Conservation (phyloP, 208 protist genomes). For the Leishmania tarentolae region DNA sequence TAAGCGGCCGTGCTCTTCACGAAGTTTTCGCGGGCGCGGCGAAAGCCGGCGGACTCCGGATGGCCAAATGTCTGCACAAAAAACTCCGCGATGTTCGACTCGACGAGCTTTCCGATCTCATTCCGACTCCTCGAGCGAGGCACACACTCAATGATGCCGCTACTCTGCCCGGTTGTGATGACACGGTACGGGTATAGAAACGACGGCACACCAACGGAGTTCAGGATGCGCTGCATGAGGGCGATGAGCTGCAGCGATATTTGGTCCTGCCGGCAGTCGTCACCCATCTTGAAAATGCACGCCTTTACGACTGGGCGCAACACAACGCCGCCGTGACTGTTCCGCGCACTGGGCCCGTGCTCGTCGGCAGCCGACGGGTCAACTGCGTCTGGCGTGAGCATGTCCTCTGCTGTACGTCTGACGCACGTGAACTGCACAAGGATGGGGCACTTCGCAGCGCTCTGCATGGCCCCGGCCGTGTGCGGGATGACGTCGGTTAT, state of each 20-base stretch:
- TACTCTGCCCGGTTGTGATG: constrained; percentile 82
- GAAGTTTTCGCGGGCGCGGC: constrained; percentile 90
- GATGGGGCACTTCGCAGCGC: constrained; percentile 91
- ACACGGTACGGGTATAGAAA: constrained; percentile 95
- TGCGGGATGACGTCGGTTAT: constrained; percentile 76
- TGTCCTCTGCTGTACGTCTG: constrained; percentile 45
- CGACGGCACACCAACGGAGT: constrained; percentile 73
- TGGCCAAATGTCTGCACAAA: constrained; percentile 93
- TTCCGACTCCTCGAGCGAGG: constrained; percentile 86
- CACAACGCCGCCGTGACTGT: background rate
- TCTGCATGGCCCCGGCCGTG: constrained; percentile 87
- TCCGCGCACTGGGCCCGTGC: constrained; percentile 21
- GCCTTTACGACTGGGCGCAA: constrained; percentile 55
- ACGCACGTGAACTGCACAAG: constrained; percentile 88
- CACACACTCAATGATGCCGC: constrained; percentile 94
- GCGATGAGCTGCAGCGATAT: constrained; percentile 93
- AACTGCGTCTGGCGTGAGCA: constrained; percentile 24
- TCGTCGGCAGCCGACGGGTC: constrained; percentile 18
- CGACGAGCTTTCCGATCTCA: constrained; percentile 90
- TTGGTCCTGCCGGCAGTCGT: constrained; percentile 95
- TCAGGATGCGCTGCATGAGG: constrained; percentile 86
- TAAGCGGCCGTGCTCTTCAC: constrained; percentile 93
- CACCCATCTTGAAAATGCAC: constrained; percentile 96
- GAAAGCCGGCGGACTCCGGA: constrained; percentile 77
- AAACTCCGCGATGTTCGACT: constrained; percentile 89